phyloP scores from a whole-genome alignment of 805 yeast genomes.

The Saccharomycopsis microspora region DNA sequence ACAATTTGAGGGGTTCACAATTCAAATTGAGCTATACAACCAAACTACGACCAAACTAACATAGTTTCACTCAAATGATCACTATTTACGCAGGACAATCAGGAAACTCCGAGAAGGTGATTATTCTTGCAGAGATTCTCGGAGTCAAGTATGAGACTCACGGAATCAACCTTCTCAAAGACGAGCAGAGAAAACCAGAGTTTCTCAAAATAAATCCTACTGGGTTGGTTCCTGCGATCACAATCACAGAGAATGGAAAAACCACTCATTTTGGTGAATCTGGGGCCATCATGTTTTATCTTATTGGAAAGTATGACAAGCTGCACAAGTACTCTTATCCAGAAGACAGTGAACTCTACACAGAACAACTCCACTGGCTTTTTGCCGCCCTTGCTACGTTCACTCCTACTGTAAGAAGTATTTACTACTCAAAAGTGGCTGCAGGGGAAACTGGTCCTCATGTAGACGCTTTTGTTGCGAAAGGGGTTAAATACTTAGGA shows the following conservation, averaged over 20 bases:
- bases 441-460: no score
- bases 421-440: constrained; percentile 36
- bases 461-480: constrained; percentile 33
- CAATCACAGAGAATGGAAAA: background rate
- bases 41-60: no score
- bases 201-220: background rate
- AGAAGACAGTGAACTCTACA: constrained; percentile 33
- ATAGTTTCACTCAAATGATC: no score
- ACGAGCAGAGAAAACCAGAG: background rate
- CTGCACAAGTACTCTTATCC: background rate
- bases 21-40: no score
- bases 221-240: background rate
- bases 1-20: no score
- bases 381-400: constrained; percentile 47
- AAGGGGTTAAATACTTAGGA: constrained; percentile 44
- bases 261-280: background rate
- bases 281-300: background rate
- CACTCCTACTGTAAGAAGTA: constrained; percentile 49
- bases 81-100: no score
- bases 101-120: background rate
- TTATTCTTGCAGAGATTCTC: background rate
- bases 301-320: background rate
- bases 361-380: constrained; percentile 40
- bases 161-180: background rate
- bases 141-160: background rate